phyloP scores from a whole-genome alignment of 2,329 filamentous ascomycete species.

The Trichoderma sp. region DNA sequence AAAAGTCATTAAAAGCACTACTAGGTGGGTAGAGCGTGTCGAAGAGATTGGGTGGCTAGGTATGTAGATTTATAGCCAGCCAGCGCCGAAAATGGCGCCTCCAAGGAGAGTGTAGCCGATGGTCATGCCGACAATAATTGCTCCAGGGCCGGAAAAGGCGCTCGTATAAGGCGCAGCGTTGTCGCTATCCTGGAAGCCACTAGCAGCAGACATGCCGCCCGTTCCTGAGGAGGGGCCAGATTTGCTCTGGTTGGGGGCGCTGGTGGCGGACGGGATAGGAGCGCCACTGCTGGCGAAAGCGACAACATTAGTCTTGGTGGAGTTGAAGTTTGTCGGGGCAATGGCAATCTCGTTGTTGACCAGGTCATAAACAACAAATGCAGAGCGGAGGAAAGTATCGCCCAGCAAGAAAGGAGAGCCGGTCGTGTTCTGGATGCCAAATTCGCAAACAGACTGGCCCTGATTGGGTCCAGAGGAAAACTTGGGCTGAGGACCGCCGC shows the following conservation, averaged over 20 bases:
- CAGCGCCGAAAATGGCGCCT: slow-evolving; percentile 23
- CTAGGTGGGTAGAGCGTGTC: neutral
- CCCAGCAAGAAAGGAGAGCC: slow-evolving; percentile 51
- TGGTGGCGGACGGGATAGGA: slow-evolving; percentile 52
- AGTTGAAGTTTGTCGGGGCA: slow-evolving; percentile 58
- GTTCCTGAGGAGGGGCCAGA: slow-evolving; percentile 27
- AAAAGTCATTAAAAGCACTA: slow-evolving; percentile 3
- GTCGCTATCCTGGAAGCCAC: slow-evolving; percentile 36
- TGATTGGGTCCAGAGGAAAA: slow-evolving; percentile 47
- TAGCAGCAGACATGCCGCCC: slow-evolving; percentile 34
- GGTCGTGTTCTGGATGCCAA: slow-evolving; percentile 58
- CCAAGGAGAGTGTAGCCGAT: slow-evolving; percentile 30
- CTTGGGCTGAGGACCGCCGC: slow-evolving; percentile 34
- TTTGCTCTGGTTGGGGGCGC: slow-evolving; percentile 40
- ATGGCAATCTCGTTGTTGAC: slow-evolving; percentile 59
- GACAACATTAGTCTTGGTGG: slow-evolving; percentile 52
- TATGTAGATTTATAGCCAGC: slow-evolving; percentile 13
- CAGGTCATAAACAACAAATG: slow-evolving; percentile 62
- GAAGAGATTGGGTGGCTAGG: neutral
- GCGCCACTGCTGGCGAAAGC: slow-evolving; percentile 53
- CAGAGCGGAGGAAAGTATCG: slow-evolving; percentile 61
- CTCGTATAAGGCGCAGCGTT: slow-evolving; percentile 27
- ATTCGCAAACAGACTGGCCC: slow-evolving; percentile 53
- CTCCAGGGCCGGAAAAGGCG: slow-evolving; percentile 25
- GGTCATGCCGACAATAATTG: slow-evolving; percentile 29